Base-by-base conservation (phyloP, 164 flowering plant genomes). In the Litsea cubeba region DNA sequence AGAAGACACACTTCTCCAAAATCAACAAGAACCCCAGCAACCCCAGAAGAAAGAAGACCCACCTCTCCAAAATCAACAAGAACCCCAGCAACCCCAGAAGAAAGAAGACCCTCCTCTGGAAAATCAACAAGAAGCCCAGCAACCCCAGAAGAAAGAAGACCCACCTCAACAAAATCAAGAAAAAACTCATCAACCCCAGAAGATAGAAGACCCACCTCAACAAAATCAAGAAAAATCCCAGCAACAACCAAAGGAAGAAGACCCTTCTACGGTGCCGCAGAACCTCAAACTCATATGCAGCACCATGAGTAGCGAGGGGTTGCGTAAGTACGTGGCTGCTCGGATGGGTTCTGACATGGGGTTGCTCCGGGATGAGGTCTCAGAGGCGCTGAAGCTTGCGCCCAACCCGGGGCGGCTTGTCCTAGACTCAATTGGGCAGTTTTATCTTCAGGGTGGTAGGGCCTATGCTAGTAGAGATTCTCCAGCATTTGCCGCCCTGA, bases 361-460 rank as follows among this genome's bases (percentile, higher is more conserved):
- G 20, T 73, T 68, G 69, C 84, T 88, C 5, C 83, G 85, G 2
- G 81, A 76, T 12, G 86, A 85, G 69, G 81, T 78, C 7, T 77
- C 83, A 1, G 74, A 76, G n/a, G 91, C 89, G 11, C 22, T 88
- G 22, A 82, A 79, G 76, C n/a, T 3, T 11, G 85, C 89, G 1
- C 82, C 82, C 2, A 78, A 80, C 18, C 83, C 88, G 8, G 79
- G 86, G 2, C 81, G 73, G 71, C 74, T 88, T 23, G 88, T 85
- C 8, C 65, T 86, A 30, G 85, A 88, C 12, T 83, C 84, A 77
- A 69, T 85, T 49, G 86, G 88, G 25, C 72, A 80, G 63, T 84
- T 86, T 72, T 88, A 28, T 65, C 74, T 87, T 24, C 88, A 86
- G 76, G 91, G 91, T 1, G 85, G 64, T 11, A 83, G 71, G 62